Conservation (phyloP, 2,329 filamentous ascomycete species). For the Fusarium penzigii region DNA sequence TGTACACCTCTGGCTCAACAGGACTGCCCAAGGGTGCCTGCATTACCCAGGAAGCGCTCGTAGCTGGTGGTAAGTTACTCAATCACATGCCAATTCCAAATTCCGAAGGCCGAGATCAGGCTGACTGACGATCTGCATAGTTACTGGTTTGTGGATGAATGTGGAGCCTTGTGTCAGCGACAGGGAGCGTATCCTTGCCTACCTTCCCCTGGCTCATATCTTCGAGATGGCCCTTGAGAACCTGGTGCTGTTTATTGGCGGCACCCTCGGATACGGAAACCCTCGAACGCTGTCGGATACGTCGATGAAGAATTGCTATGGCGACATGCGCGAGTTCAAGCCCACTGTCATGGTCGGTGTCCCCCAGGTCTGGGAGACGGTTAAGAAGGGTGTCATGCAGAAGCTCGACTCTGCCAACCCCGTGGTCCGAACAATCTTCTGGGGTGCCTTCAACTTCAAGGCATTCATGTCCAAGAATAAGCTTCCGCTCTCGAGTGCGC, state of each 20-base stretch:
- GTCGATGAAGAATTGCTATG: constrained; percentile 85
- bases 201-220: constrained; percentile 93
- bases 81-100: not conserved
- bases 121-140: constrained; percentile 32
- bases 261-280: constrained; percentile 90
- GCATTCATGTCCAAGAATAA: constrained; percentile 57
- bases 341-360: constrained; percentile 93
- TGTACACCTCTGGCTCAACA: constrained; percentile 88
- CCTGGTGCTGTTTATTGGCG: constrained; percentile 83
- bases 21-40: constrained; percentile 87
- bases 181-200: constrained; percentile 80
- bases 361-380: constrained; percentile 94
- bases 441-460: constrained; percentile 63
- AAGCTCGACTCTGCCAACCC: constrained; percentile 73
- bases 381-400: constrained; percentile 88
- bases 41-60: constrained; percentile 76
- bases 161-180: constrained; percentile 78
- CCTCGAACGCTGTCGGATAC: constrained; percentile 84
- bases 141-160: constrained; percentile 78
- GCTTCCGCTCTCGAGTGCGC: constrained; percentile 65
- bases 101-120: constrained; percentile 5
- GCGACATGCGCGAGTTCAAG: constrained; percentile 89
- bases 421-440: constrained; percentile 78
- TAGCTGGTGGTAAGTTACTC: constrained; percentile 63
- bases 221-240: constrained; percentile 97